Base-by-base conservation (phyloP, 116 monocot species). In the Posidonia oceanica region DNA sequence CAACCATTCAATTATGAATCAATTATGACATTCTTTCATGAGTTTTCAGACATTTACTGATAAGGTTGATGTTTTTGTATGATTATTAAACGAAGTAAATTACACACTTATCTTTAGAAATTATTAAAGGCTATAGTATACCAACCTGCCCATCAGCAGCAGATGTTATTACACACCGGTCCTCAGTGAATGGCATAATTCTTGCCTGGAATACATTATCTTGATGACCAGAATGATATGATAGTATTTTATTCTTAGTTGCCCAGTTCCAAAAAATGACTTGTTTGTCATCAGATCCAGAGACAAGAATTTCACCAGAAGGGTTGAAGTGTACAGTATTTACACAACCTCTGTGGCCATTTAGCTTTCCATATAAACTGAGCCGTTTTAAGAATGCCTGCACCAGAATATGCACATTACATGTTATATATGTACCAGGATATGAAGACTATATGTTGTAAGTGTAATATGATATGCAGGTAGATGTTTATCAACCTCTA, bases 111-210 rank as follows among this genome's bases (percentile, higher is more conserved):
- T 41, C 41, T 68, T 53, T 53, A 17, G 39, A 4, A 36, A 61
- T 14, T 41, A 41, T 72, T 23, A 73, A 64, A 53, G 5, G 15
- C 48, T 54, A 64, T 2, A 74, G 10, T 20, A 21, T 29, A 58
- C 62, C 12, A 38, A 94, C 94, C 94, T 87, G 87, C 3, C 94
- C 94, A 83, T 94, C 94, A 72, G 87, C 83, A 61, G 79, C 81
- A 48, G 87, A 75, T 48, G 94, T 83, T 65, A 87, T 64, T n/a
- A 94, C 69, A 29, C 76, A 82, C 7, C 77, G 74, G 59, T 89
- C 94, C 76, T 85, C 83, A 61, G 87, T 85, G 70, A 78, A 89
- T 75, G 94, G 90, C 87, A 94, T 85, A 69, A 87, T 67, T 68
- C 74, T 81, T 37, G 87, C 94, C 64, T 89, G 80, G 64, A 89